Evolutionary conservation across 768 basidiomycete species (phyloP).

Genomic region (Gymnopilus junonius): DNA sequence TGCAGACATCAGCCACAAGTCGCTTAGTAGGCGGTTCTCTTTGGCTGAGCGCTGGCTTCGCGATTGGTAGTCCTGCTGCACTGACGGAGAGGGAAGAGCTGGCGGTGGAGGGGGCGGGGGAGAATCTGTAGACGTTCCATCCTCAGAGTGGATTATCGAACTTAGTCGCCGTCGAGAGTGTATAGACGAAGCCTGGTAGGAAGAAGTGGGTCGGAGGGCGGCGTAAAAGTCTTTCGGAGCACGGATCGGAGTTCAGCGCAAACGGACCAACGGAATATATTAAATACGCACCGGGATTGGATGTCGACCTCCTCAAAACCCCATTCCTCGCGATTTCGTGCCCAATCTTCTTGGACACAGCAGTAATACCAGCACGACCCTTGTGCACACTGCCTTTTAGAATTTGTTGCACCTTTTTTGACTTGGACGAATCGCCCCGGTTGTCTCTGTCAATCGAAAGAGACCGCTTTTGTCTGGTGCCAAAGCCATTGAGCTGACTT

Average conservation of each 20-base stretch:
- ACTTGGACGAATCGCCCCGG: slow-evolving; percentile 52
- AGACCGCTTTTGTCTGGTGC: slow-evolving; percentile 39
- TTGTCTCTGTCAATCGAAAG: slow-evolving; percentile 40
- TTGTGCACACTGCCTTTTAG: slow-evolving; percentile 78
- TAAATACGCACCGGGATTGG: slow-evolving; percentile 65
- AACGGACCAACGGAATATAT: background rate
- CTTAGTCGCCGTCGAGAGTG: slow-evolving; percentile 73
- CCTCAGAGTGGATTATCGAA: slow-evolving; percentile 46
- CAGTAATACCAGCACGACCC: slow-evolving; percentile 71
- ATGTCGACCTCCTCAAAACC: slow-evolving; percentile 60
- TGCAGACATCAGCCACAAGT: slow-evolving; percentile 93
- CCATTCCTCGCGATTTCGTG: slow-evolving; percentile 65
- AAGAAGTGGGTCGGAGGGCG: slow-evolving; percentile 58
- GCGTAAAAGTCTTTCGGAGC: slow-evolving; percentile 73
- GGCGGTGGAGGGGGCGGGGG: slow-evolving; percentile 50
- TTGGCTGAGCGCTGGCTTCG: slow-evolving; percentile 51
- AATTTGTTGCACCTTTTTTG: slow-evolving; percentile 78
- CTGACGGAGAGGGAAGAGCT: slow-evolving; percentile 40
- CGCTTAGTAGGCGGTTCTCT: slow-evolving; percentile 72
- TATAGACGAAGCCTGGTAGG: slow-evolving; percentile 83
- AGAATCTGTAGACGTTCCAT: slow-evolving; percentile 40
- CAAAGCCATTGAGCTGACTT: slow-evolving; percentile 10
- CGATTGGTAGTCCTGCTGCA: slow-evolving; percentile 41
- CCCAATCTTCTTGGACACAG: slow-evolving; percentile 79
- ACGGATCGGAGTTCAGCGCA: background rate